phyloP scores from a whole-genome alignment of 169 alveolate genomes.

The Eimeria falciformis region DNA sequence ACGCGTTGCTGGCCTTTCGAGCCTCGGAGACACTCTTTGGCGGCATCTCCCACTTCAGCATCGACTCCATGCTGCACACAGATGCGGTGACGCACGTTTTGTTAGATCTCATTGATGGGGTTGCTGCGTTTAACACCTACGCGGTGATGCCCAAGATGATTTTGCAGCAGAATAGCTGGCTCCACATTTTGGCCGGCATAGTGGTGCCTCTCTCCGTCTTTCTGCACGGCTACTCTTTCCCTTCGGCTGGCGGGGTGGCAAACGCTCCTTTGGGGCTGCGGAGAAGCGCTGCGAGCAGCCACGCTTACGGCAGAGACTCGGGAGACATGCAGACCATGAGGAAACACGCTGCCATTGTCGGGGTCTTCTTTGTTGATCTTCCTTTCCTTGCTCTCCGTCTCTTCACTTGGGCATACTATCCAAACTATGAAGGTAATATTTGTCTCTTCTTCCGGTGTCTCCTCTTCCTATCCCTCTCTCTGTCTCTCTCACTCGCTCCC shows the following conservation, averaged over 20 bases:
- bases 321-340: constrained; percentile 81
- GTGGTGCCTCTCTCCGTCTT: constrained; percentile 80
- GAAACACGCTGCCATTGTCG: constrained; percentile 84
- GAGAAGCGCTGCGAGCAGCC: background rate
- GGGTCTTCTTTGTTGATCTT: constrained; percentile 81
- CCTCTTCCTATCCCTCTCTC: background rate
- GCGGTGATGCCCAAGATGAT: constrained; percentile 76
- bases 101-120: constrained; percentile 78
- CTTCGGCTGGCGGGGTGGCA: constrained; percentile 80
- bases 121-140: constrained; percentile 79
- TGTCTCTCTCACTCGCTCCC: background rate
- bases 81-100: constrained; percentile 82
- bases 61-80: constrained; percentile 81
- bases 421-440: constrained; percentile 63
- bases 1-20: constrained; percentile 80
- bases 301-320: background rate
- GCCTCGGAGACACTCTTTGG: constrained; percentile 80
- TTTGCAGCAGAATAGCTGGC: constrained; percentile 80
- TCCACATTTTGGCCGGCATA: constrained; percentile 78
- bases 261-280: background rate
- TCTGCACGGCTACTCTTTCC: constrained; percentile 83
- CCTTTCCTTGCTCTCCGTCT: constrained; percentile 79
- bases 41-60: constrained; percentile 75
- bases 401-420: constrained; percentile 81
- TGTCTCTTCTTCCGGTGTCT: background rate